A percentile compares a stretch with the other conserved stretches of the same genome.
Evolutionary conservation across 495 filamentous ascomycete genomes (phyloP).

Genomic region (Daldinia vernicosa): DNA sequence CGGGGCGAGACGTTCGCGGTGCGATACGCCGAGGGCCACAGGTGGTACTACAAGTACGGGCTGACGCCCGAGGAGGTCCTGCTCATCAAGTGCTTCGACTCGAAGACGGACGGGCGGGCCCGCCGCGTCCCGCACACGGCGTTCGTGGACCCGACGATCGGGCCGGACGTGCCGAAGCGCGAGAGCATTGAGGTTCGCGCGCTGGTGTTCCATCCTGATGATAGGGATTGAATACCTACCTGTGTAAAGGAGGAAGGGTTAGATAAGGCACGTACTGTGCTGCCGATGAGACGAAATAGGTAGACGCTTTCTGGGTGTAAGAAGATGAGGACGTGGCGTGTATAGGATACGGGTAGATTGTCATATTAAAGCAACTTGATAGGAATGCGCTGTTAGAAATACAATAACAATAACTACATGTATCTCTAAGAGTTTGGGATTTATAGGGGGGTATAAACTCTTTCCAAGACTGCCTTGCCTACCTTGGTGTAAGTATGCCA

Average conservation of each 20-base stretch:
- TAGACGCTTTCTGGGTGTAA: neutral
- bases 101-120: constrained; percentile 65
- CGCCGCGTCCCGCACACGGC: constrained; percentile 72
- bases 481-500: no score
- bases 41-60: constrained; percentile 83
- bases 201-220: constrained; percentile 60
- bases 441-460: no score
- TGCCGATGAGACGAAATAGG: neutral
- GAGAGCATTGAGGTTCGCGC: constrained; percentile 73
- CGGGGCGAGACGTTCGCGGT: constrained; percentile 79
- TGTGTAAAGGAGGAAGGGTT: neutral
- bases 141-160: constrained; percentile 64
- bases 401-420: neutral
- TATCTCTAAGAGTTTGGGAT: neutral
- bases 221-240: constrained; percentile 43
- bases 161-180: constrained; percentile 54
- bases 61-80: constrained; percentile 68
- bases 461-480: no score
- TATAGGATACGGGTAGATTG: constrained; percentile 27
- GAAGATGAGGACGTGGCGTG: neutral
- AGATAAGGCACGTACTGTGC: neutral
- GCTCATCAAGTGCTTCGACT: constrained; percentile 78
- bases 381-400: neutral
- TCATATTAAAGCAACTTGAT: neutral
- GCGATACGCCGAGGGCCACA: constrained; percentile 62